Conservation (phyloP, 176 grass and related monocot species). For the Zoysia pacifica region DNA sequence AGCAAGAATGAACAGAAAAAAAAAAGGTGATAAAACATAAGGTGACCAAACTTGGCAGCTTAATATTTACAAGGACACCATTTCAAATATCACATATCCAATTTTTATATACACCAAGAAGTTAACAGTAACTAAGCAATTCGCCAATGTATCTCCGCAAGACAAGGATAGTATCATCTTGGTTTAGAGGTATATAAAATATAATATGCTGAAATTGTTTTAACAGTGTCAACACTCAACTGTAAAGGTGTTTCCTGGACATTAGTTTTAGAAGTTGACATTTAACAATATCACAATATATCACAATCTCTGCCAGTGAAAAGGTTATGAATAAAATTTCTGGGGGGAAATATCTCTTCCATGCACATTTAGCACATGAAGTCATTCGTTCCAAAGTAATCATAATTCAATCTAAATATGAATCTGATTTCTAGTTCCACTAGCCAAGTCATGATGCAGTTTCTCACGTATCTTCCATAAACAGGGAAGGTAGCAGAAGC, state of each 20-base stretch:
- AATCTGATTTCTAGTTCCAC: slow-evolving; percentile 10
- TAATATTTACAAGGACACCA: not conserved
- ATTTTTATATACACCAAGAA: not conserved
- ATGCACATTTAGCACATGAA: not conserved
- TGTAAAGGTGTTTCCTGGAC: not conserved
- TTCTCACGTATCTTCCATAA: not conserved
- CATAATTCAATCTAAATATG: slow-evolving; percentile 1
- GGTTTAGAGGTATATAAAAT: not conserved
- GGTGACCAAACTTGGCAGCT: not conserved
- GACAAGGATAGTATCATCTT: not conserved
- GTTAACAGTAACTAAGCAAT: not conserved
- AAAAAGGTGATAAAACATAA: not conserved
- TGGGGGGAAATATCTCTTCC: not conserved
- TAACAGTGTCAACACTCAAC: not conserved
- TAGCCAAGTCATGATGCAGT: not conserved
- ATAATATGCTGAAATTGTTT: not conserved
- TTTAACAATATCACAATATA: not conserved
- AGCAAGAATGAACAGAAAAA: not conserved
- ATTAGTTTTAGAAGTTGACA: not conserved
- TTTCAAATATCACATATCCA: not conserved
- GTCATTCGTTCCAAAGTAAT: not conserved
- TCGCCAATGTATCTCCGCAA: not conserved
- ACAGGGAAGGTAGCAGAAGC: not conserved
- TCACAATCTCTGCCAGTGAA: not conserved
- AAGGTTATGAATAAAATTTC: not conserved